Percentiles rank a stretch among this genome's conserved stretches.
Conservation (phyloP, 2,329 filamentous ascomycete species). For the Phaeosphaeriaceae sp. region DNA sequence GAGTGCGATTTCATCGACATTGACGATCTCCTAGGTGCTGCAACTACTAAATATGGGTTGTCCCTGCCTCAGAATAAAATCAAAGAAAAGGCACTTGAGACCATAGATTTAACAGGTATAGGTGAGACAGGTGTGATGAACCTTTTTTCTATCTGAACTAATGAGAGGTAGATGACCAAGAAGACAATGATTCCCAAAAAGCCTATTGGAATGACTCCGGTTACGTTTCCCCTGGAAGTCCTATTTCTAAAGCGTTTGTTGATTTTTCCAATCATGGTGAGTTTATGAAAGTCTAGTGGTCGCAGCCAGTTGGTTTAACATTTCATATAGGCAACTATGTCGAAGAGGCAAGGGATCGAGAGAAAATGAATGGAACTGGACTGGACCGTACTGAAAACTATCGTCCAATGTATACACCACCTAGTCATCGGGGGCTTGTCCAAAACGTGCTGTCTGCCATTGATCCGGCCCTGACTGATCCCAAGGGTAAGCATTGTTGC, state of each 20-base stretch:
- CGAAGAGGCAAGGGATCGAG: neutral
- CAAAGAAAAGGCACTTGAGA: conserved; percentile 3
- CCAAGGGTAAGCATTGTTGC: too few species aligned
- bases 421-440: too few species aligned
- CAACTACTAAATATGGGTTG: conserved; percentile 1
- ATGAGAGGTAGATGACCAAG: conserved; percentile 1
- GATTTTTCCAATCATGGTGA: neutral
- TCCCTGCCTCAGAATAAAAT: conserved; percentile 1
- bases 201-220: conserved; percentile 1
- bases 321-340: neutral
- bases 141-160: conserved; percentile 1
- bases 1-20: conserved; percentile 2
- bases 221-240: conserved; percentile 2
- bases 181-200: conserved; percentile 2
- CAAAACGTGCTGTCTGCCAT: too few species aligned
- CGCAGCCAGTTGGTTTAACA: conserved; percentile 1
- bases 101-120: conserved; percentile 1
- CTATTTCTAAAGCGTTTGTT: neutral
- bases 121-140: conserved; percentile 1
- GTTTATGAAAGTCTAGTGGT: conserved; percentile 3
- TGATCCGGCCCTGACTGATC: too few species aligned
- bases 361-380: too few species aligned
- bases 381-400: too few species aligned
- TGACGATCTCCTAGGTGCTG: neutral
- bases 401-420: too few species aligned